Conservation (phyloP, 805 yeast genomes). For the Priceomyces fermenticarens region DNA sequence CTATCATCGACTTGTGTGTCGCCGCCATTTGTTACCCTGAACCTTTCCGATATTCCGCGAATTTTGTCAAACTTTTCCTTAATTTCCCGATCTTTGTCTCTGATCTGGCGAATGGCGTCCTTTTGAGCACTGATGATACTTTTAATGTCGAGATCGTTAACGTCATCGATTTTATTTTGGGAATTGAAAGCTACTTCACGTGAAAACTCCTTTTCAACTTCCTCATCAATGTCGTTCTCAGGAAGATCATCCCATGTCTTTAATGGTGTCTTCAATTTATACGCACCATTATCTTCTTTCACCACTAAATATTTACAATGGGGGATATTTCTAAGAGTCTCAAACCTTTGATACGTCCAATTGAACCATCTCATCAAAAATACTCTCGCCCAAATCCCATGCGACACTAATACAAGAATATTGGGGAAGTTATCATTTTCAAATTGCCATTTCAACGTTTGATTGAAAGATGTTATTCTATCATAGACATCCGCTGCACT, state of each 20-base stretch:
- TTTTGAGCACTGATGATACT: slow-evolving; percentile 37
- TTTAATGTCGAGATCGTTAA: slow-evolving; percentile 37
- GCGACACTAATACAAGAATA: slow-evolving; percentile 81
- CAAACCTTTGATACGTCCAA: slow-evolving; percentile 90
- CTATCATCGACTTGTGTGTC: not conserved
- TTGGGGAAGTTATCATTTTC: slow-evolving; percentile 68
- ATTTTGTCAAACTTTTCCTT: slow-evolving; percentile 34
- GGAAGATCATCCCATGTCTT: slow-evolving; percentile 69
- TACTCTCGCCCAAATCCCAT: slow-evolving; percentile 92
- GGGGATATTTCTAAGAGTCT: slow-evolving; percentile 74
- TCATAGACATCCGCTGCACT: slow-evolving; percentile 96
- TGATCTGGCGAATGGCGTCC: slow-evolving; percentile 33
- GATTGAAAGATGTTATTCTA: slow-evolving; percentile 86
- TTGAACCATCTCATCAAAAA: slow-evolving; percentile 92
- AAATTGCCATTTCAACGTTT: slow-evolving; percentile 80
- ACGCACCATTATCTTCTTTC: slow-evolving; percentile 57
- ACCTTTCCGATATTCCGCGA: not conserved
- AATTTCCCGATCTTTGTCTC: slow-evolving; percentile 41
- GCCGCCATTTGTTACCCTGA: not conserved
- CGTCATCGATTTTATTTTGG: slow-evolving; percentile 25
- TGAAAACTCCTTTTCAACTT: slow-evolving; percentile 32
- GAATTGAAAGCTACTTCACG: slow-evolving; percentile 39
- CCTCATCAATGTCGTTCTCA: slow-evolving; percentile 38
- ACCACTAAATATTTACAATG: slow-evolving; percentile 81
- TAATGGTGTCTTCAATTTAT: slow-evolving; percentile 56